Evolutionary conservation across 306 rosid species (phyloP).

Genomic region (Echinosophora koreensis): DNA sequence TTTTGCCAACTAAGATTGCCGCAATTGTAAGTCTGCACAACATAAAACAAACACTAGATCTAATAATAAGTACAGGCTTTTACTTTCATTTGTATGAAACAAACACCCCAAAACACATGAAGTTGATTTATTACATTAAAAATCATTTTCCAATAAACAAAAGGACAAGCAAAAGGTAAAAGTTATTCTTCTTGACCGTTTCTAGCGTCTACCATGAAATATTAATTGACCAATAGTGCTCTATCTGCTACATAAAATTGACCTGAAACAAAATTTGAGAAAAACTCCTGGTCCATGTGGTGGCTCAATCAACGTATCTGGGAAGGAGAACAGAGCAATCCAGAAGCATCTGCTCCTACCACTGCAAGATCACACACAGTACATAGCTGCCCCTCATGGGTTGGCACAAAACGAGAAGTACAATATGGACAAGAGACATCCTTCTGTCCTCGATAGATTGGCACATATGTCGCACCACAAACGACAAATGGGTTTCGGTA

Average conservation of each 20-base stretch:
- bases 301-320: slow-evolving; percentile 74
- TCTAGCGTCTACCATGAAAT: slow-evolving; percentile 45
- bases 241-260: slow-evolving; percentile 53
- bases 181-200: slow-evolving; percentile 41
- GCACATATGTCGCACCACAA: slow-evolving; percentile 94
- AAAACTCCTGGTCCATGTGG: slow-evolving; percentile 46
- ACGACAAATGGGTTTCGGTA: slow-evolving; percentile 92
- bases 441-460: slow-evolving; percentile 92
- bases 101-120: slow-evolving; percentile 41
- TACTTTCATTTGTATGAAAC: slow-evolving; percentile 44
- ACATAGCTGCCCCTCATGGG: slow-evolving; percentile 83
- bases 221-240: slow-evolving; percentile 36
- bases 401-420: slow-evolving; percentile 83
- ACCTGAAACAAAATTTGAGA: slow-evolving; percentile 47
- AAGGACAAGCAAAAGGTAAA: slow-evolving; percentile 43
- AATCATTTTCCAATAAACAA: slow-evolving; percentile 41
- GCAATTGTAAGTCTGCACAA: slow-evolving; percentile 34
- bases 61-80: slow-evolving; percentile 48
- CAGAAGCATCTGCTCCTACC: slow-evolving; percentile 93
- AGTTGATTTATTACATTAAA: slow-evolving; percentile 47
- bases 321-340: slow-evolving; percentile 84
- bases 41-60: slow-evolving; percentile 37
- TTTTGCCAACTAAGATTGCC: slow-evolving; percentile 42
- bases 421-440: slow-evolving; percentile 89
- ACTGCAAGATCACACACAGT: slow-evolving; percentile 89